These are phyloP conservation scores for Chaetomiaceae sp. DNA, from an alignment of 2,329 filamentous ascomycete genomes.

Conservation along the genomic window DNA sequence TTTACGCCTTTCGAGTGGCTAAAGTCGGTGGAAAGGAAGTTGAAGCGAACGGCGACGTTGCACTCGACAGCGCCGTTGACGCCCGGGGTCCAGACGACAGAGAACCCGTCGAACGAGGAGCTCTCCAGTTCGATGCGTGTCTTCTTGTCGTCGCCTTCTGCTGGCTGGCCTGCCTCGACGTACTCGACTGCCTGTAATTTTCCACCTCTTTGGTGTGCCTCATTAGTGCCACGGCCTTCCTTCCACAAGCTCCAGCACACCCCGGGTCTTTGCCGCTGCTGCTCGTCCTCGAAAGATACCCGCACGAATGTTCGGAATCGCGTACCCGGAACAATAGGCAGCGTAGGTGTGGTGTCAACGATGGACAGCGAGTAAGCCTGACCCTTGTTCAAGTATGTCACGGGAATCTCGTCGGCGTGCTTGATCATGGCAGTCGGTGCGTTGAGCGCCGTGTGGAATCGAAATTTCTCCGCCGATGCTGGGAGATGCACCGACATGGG, in stretches of 20 bases:
- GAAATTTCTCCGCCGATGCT: constrained; percentile 66
- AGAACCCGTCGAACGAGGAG: constrained; percentile 90
- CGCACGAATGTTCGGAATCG: constrained; percentile 87
- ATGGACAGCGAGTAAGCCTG: constrained; percentile 88
- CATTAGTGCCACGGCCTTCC: constrained; percentile 89
- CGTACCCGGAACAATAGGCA: constrained; percentile 55
- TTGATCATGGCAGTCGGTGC: constrained; percentile 96
- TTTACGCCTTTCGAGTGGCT: constrained; percentile 99
- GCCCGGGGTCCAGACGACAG: constrained; percentile 79
- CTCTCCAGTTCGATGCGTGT: constrained; percentile 67
- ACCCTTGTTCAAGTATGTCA: constrained; percentile 98
- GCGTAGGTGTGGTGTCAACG: constrained; percentile 65
- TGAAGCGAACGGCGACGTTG: constrained; percentile 88
- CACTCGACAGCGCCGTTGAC: constrained; percentile 68
- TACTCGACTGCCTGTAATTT: constrained; percentile 94
- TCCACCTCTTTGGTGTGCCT: constrained; percentile 88
- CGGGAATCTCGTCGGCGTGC: constrained; percentile 80
- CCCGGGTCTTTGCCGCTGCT: constrained; percentile 71
- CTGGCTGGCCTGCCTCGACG: constrained; percentile 62
- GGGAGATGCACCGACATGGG: constrained; percentile 46
- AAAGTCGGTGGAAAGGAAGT: constrained; percentile 97
- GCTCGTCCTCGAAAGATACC: constrained; percentile 95
- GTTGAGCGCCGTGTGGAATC: constrained; percentile 84
- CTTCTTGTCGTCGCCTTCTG: constrained; percentile 60
- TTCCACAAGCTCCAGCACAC: constrained; percentile 85